These are phyloP conservation scores for Ochetophila trinervis DNA, from an alignment of 306 rosid species.

Conservation along the genomic window DNA sequence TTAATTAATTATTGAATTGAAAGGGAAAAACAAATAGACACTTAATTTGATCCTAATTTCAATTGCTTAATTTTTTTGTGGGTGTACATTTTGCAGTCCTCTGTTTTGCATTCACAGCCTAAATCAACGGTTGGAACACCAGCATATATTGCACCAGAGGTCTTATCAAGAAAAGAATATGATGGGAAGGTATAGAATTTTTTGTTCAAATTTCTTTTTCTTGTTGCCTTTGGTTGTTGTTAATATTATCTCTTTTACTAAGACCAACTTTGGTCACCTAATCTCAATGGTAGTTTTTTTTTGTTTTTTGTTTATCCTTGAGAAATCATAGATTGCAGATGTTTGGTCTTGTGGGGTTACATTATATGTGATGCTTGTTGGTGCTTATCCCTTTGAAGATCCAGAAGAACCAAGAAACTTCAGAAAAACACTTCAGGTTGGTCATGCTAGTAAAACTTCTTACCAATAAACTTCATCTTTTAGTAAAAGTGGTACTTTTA, in stretches of 20 bases:
- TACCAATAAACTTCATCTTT: neutral
- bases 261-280: slow-evolving; percentile 22
- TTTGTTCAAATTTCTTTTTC: neutral
- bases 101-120: slow-evolving; percentile 95
- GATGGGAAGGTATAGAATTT: slow-evolving; percentile 73
- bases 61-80: slow-evolving; percentile 10
- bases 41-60: neutral
- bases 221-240: slow-evolving; percentile 12
- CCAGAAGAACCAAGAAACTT: slow-evolving; percentile 91
- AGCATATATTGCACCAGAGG: slow-evolving; percentile 97
- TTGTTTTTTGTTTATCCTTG: slow-evolving; percentile 11
- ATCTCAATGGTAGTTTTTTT: slow-evolving; percentile 7
- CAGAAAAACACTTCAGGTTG: slow-evolving; percentile 90
- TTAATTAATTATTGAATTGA: neutral
- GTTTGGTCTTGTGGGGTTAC: slow-evolving; percentile 99
- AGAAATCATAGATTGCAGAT: slow-evolving; percentile 82
- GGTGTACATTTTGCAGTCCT: slow-evolving; percentile 51
- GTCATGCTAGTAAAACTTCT: neutral
- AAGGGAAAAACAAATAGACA: too few relatives aligned
- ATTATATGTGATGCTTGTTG: slow-evolving; percentile 95
- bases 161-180: slow-evolving; percentile 74
- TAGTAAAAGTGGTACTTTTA: neutral
- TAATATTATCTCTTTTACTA: slow-evolving; percentile 4
- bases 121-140: slow-evolving; percentile 99
- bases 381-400: slow-evolving; percentile 99